Conservation (phyloP, 169 alveolate genomes). For the Plasmodium inui region DNA sequence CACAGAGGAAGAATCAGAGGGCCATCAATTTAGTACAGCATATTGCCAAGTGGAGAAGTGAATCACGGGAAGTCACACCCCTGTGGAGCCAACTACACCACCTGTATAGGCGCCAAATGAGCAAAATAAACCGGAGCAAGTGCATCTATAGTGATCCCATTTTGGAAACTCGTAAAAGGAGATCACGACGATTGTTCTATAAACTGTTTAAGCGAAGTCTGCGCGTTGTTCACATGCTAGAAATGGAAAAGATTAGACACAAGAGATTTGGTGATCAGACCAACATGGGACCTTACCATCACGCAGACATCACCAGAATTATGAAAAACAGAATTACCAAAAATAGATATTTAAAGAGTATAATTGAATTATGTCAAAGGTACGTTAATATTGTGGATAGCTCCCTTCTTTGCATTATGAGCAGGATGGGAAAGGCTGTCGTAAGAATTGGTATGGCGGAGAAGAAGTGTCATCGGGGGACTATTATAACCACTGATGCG, state of each 20-base stretch:
- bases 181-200: neutral
- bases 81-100: neutral
- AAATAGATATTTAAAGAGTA: slow-evolving; percentile 4
- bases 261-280: neutral
- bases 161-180: slow-evolving; percentile 3
- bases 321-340: slow-evolving; percentile 15
- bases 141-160: slow-evolving; percentile 8
- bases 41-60: neutral
- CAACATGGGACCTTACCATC: neutral
- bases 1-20: slow-evolving; percentile 4
- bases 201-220: neutral
- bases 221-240: neutral
- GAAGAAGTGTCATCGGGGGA: neutral
- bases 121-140: neutral
- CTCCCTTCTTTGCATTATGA: neutral
- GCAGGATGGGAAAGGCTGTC: neutral
- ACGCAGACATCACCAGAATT: neutral
- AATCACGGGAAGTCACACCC: neutral
- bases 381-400: slow-evolving; percentile 6
- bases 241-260: neutral
- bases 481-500: neutral
- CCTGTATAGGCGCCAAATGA: neutral
- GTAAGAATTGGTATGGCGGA: neutral
- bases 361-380: neutral
- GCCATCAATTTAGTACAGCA: slow-evolving; percentile 8